Conservation (phyloP, 148 eudicot genomes). For the Bassia scoparia region DNA sequence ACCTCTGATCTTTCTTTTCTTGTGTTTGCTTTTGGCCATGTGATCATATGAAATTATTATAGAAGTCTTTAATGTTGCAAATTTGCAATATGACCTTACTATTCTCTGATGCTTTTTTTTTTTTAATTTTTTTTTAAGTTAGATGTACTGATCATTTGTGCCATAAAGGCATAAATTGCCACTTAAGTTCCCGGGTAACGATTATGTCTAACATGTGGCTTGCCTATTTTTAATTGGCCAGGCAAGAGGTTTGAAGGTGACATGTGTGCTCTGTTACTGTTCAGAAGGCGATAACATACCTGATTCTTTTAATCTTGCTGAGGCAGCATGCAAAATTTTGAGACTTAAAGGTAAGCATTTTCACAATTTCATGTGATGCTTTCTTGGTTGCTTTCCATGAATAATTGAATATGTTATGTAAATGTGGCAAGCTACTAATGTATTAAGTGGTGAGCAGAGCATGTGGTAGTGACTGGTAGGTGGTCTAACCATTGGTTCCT, state of each 20-base stretch:
- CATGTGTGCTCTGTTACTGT: conserved; percentile 89
- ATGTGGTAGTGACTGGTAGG: neutral
- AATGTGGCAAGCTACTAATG: neutral
- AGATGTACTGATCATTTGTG: neutral
- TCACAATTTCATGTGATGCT: neutral
- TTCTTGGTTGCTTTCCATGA: neutral
- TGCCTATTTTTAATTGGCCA: conserved; percentile 25
- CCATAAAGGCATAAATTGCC: too few species aligned
- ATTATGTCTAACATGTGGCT: neutral
- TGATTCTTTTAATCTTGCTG: conserved; percentile 81
- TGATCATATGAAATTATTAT: neutral
- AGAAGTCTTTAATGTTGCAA: neutral
- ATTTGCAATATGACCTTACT: neutral
- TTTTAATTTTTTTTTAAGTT: too few species aligned
- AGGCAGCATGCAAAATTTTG: conserved; percentile 59
- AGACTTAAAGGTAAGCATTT: conserved; percentile 46
- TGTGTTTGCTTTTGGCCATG: neutral
- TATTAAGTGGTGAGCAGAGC: neutral
- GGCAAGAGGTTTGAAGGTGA: conserved; percentile 94
- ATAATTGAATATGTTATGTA: neutral
- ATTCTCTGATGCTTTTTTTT: neutral
- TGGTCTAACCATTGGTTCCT: neutral
- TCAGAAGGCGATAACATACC: conserved; percentile 97
- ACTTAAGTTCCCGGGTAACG: neutral
- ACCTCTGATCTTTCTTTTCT: neutral